Evolutionary conservation across 2,329 filamentous ascomycete genomes (phyloP), one percentile per base, ranked within the genome.

Genomic region (Raffaelea arxii): DNA sequence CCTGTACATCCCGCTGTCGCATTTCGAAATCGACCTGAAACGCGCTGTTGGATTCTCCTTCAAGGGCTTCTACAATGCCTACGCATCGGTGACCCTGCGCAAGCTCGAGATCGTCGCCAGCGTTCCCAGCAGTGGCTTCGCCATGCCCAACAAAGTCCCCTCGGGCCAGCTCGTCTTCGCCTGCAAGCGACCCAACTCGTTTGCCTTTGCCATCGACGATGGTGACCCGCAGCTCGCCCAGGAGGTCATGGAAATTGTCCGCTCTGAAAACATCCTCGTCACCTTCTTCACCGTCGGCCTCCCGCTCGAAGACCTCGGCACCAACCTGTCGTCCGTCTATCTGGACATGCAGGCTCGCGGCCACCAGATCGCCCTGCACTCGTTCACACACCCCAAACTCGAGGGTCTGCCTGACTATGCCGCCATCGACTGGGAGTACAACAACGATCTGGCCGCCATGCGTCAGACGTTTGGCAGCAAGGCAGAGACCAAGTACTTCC

Each of bases 131-230:
- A n/a, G n/a, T n/a, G 62, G 64, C 18, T 71, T 75, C 50, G 65
- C 58, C 25, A 65, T 82, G 9, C 79, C 80, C 2, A 61, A 64
- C 47, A 84, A 84, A 62, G 63, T 81, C 25, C 71, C 78, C 0
- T 80, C 72, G 1, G 80, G 80, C 6, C 71, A 69, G 19, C 66
- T 85, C 27, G 65, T 80, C 40, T 77, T 84, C 55, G 68, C 73
- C 6, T 85, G 82, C 68, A 80, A 74, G 53, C 71, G 80, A 18
- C 80, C 80, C 41, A 82, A 84, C 63, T 80, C 75, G 0, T 84
- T 86, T 58, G 82, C 82, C 2, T 84, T 86, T 59, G 81, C 80
- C 43, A 84, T 86, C 52, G 82, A 85, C 57, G 82, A 86, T 59
- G 82, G 81, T 21, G 68, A 74, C 43, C 81, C 81, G 41, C 56